Evolutionary conservation across 2,329 filamentous ascomycete species (phyloP).

Genomic region (Aspergillus fischeri): DNA sequence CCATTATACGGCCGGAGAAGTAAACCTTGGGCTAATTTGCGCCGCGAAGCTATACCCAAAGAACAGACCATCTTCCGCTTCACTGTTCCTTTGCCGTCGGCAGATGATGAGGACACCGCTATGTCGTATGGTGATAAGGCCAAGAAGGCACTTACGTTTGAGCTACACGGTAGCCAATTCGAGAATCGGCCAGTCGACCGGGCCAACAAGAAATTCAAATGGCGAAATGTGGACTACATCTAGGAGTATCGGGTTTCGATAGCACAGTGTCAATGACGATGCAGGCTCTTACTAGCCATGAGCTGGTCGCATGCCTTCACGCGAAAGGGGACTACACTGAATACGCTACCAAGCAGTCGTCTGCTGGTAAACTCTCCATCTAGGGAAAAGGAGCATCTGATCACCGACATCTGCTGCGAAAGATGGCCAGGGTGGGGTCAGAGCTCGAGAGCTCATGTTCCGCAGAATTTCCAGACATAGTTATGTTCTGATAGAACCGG

Average conservation of each 20-base stretch:
- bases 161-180: conserved; percentile 84
- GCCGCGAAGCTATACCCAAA: conserved; percentile 66
- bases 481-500: not conserved
- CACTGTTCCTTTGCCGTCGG: conserved; percentile 53
- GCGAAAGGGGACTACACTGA: not conserved
- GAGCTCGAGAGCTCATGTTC: not conserved
- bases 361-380: not conserved
- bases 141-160: conserved; percentile 62
- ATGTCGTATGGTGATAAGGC: conserved; percentile 11
- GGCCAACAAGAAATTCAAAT: conserved; percentile 87
- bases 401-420: not conserved
- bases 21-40: not conserved
- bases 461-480: not conserved
- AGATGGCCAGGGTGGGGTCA: not conserved
- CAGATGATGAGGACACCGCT: conserved; percentile 17
- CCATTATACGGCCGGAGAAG: not conserved
- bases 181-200: conserved; percentile 77
- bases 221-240: conserved; percentile 66
- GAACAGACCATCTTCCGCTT: conserved; percentile 84
- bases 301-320: not conserved
- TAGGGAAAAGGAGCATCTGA: no score
- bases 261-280: not conserved
- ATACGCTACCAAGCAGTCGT: not conserved
- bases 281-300: not conserved
- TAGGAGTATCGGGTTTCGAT: not conserved